Percentiles rank a stretch among this genome's conserved stretches.
These are phyloP conservation scores for Ilyonectria sp. DNA, from an alignment of 2,329 filamentous ascomycete genomes.

Conservation along the genomic window DNA sequence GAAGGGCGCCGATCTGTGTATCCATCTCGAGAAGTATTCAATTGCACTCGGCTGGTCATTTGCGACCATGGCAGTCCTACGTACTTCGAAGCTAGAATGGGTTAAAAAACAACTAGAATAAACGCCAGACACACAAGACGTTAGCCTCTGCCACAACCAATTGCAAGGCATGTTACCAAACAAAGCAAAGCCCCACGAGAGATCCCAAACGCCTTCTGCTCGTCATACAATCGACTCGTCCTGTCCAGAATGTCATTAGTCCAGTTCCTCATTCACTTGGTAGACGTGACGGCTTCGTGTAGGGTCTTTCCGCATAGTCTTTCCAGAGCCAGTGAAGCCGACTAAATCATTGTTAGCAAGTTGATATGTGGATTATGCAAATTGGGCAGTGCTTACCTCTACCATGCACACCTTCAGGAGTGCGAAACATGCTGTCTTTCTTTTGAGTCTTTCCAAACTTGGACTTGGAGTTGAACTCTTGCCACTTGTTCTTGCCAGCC, in stretches of 20 bases:
- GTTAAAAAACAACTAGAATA: conserved; percentile 39
- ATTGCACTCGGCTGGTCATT: conserved; percentile 39
- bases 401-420: conserved; percentile 86
- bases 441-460: conserved; percentile 78
- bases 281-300: conserved; percentile 88
- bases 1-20: conserved; percentile 12
- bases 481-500: conserved; percentile 93
- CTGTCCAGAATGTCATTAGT: conserved; percentile 63
- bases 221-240: conserved; percentile 39
- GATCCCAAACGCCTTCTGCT: conserved; percentile 46
- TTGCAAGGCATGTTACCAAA: conserved; percentile 54
- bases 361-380: background rate
- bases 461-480: conserved; percentile 87
- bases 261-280: conserved; percentile 81
- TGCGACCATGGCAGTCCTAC: conserved; percentile 38
- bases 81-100: conserved; percentile 38
- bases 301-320: conserved; percentile 94
- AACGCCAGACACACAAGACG: conserved; percentile 49
- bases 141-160: conserved; percentile 61
- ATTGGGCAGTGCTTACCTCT: conserved; percentile 74
- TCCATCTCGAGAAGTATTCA: conserved; percentile 37
- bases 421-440: conserved; percentile 98
- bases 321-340: conserved; percentile 95
- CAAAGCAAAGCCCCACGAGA: conserved; percentile 49
- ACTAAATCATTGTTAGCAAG: conserved; percentile 69